phyloP scores from a whole-genome alignment of 148 eudicot species.

The Limonium bicolor region DNA sequence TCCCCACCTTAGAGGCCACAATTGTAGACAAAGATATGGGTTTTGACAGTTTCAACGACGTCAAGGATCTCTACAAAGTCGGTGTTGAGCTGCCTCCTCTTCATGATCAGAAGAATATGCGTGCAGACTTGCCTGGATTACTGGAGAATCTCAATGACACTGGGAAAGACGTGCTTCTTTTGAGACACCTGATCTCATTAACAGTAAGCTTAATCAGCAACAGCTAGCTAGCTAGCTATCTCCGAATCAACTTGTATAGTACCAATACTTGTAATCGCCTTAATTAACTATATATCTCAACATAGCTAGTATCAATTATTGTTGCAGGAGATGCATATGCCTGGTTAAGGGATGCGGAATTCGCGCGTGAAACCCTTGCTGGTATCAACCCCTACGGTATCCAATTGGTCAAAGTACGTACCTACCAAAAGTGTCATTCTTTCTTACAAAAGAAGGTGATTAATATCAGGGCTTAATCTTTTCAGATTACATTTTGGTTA shows the following conservation, averaged over 20 bases:
- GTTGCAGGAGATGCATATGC: constrained; percentile 34
- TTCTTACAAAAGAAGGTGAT: too few species aligned
- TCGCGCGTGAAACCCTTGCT: constrained; percentile 68
- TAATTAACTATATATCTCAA: too few species aligned
- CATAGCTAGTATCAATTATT: too few species aligned
- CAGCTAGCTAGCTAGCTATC: too few species aligned
- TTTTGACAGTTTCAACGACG: constrained; percentile 11
- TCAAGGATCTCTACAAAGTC: constrained; percentile 9
- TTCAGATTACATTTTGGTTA: too few species aligned
- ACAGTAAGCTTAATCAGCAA: constrained; percentile 24
- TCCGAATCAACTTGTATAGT: too few species aligned
- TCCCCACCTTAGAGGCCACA: constrained; percentile 16
- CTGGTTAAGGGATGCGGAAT: constrained; percentile 75
- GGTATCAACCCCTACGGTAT: constrained; percentile 61
- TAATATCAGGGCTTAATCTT: too few species aligned
- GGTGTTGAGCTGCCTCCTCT: constrained; percentile 10
- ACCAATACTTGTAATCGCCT: too few species aligned
- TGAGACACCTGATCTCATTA: constrained; percentile 34
- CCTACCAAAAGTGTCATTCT: too few species aligned
- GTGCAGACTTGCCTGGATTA: constrained; percentile 5
- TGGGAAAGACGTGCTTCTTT: constrained; percentile 19
- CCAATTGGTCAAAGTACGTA: constrained; percentile 45
- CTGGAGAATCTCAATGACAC: background rate
- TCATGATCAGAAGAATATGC: constrained; percentile 7
- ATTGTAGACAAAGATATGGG: constrained; percentile 9